Evolutionary conservation across 2,329 filamentous ascomycete species (phyloP).

Genomic region (Trichoderma sp.): DNA sequence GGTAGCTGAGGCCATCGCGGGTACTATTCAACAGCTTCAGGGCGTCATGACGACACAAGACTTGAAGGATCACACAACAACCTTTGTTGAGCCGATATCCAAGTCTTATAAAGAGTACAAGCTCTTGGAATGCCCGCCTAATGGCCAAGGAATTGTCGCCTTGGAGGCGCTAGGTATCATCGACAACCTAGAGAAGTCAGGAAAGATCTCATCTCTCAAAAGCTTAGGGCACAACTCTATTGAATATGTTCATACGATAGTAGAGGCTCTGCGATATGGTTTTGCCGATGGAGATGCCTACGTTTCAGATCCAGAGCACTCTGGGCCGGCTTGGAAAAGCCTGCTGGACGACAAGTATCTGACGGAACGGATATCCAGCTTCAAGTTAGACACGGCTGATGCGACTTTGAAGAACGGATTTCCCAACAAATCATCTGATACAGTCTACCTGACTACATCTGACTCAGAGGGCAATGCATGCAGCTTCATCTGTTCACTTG

Average conservation of each 20-base stretch:
- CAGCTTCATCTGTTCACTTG: conserved; percentile 15
- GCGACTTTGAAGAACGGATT: conserved; percentile 3
- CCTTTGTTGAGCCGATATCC: conserved; percentile 8
- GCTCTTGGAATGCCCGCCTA: conserved; percentile 8
- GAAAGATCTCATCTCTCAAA: not conserved
- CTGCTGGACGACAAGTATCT: not conserved
- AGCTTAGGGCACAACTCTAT: not conserved
- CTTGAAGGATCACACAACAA: conserved; percentile 1
- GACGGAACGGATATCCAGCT: not conserved
- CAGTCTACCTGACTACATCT: conserved; percentile 6
- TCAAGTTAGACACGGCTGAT: not conserved
- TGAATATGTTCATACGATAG: conserved; percentile 3
- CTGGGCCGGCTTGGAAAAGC: not conserved
- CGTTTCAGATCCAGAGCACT: conserved; percentile 12
- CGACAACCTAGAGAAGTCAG: not conserved
- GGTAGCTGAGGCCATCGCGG: conserved; percentile 8
- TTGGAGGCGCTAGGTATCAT: conserved; percentile 12
- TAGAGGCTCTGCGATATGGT: not conserved
- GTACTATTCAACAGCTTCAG: not conserved
- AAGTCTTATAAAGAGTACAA: not conserved
- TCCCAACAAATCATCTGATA: not conserved
- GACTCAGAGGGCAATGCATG: conserved; percentile 12
- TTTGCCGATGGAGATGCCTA: conserved; percentile 12
- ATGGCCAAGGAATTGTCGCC: conserved; percentile 12
- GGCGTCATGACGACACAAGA: conserved; percentile 9